Base-by-base conservation (phyloP, 176 grass and related monocot species). In the Oryza glumipatula region DNA sequence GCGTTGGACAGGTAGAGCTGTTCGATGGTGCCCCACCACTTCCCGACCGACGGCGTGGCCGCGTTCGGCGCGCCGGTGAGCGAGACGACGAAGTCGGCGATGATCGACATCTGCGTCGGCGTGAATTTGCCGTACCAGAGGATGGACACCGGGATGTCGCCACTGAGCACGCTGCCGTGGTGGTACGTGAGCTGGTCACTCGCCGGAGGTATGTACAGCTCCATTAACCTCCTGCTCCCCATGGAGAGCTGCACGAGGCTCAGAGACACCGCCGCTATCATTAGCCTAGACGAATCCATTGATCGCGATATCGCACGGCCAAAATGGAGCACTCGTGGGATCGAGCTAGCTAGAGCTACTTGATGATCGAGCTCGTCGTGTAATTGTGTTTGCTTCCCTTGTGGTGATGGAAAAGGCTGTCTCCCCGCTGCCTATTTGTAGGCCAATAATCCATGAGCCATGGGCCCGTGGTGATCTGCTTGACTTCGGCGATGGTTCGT, bases 121-220 rank as follows among this genome's bases (percentile, higher is more conserved):
- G 84, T 71, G 86, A 94, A 94, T 39, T 16, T 73, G 44, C 92
- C 89, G 72, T 94, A 94, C 89, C 92, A 92, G 7, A 92, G 58
- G 87, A 89, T 49, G 81, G 89, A 72, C 63, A 94, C 72, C 43
- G 80, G 45, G 72, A 94, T 85, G 92, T 89, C 74, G 14, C 87
- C 89, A 32, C 54, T 54, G 58, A 94, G 86, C n/a, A 94, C 76
- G 49, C 16, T 60, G 26, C 92, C 89, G 7, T 89, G 64, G 81
- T 94, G 92, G 80, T 89, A 87, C 36, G 35, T 82, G 41, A 92
- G 87, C 84, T 80, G 91, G 7, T 93, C 78, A 63, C 78, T 89
- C 24, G 4, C 23, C 32, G 76, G 79, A 7, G 89, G 70, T 11
- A 52, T 30, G 74, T 90, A 90, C 79, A 91, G 70, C 67, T 88